phyloP scores from a whole-genome alignment of 208 protist genomes.

The Trypanosoma rangeli region DNA sequence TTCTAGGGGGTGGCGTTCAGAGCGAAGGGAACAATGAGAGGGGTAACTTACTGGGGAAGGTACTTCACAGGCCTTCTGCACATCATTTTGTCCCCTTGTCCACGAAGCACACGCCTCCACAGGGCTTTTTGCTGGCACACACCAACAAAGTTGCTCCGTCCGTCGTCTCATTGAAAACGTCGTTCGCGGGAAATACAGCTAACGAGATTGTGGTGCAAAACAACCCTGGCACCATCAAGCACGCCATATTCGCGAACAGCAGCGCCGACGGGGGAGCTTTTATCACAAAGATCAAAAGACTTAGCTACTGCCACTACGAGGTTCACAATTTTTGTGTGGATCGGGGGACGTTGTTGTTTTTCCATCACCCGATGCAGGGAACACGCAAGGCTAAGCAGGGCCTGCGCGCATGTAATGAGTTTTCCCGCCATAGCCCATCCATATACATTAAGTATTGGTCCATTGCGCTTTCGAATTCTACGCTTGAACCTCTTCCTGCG shows the following conservation, averaged over 20 bases:
- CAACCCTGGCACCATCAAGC: slow-evolving; percentile 13
- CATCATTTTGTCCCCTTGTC: background rate
- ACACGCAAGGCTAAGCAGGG: background rate
- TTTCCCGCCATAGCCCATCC: slow-evolving; percentile 27
- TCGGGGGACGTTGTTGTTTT: slow-evolving; percentile 25
- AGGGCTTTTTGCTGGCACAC: background rate
- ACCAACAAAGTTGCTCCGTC: background rate
- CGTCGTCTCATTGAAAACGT: background rate
- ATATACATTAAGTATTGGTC: slow-evolving; percentile 34
- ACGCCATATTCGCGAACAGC: slow-evolving; percentile 14
- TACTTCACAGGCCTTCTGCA: background rate
- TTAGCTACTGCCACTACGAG: slow-evolving; percentile 31
- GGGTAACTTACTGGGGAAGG: background rate
- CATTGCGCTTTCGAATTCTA: slow-evolving; percentile 15
- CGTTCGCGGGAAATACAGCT: background rate
- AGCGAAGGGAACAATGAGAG: background rate
- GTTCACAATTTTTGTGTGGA: slow-evolving; percentile 36
- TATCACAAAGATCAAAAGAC: slow-evolving; percentile 13
- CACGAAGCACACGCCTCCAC: background rate
- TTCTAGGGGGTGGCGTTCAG: background rate
- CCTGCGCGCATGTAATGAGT: slow-evolving; percentile 36
- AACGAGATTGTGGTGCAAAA: slow-evolving; percentile 17
- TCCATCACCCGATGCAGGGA: slow-evolving; percentile 5
- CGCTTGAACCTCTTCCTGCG: slow-evolving; percentile 15
- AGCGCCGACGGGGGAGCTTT: slow-evolving; percentile 17